Conservation (phyloP, 2,329 filamentous ascomycete species). For the Hypomyces perniciosus region DNA sequence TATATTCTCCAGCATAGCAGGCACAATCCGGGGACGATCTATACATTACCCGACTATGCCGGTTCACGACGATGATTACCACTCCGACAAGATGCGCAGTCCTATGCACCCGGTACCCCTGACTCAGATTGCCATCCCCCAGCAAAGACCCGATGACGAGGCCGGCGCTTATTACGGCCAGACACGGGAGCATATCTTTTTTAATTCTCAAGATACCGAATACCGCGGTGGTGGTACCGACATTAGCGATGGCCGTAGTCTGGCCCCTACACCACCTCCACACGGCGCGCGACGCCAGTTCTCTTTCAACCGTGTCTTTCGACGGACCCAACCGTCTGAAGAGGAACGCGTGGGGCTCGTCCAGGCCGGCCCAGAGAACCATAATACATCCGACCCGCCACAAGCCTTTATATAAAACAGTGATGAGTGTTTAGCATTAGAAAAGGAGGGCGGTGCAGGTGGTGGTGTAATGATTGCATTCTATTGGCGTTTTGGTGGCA, state of each 20-base stretch:
- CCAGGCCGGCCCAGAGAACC: constrained; percentile 22
- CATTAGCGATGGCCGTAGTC: constrained; percentile 21
- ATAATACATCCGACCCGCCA: not conserved
- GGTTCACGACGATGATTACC: constrained; percentile 25
- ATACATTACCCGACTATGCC: constrained; percentile 29
- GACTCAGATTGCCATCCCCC: constrained; percentile 52
- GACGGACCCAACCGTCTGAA: constrained; percentile 55
- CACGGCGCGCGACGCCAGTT: constrained; percentile 70
- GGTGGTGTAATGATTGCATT: not conserved
- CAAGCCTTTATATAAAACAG: not conserved
- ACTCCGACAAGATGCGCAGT: constrained; percentile 40
- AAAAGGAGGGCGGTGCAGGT: not conserved
- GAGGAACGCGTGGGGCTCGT: constrained; percentile 80
- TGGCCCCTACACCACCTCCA: constrained; percentile 56
- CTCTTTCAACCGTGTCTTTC: constrained; percentile 83
- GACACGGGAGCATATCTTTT: constrained; percentile 41
- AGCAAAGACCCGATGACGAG: constrained; percentile 40
- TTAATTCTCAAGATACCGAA: constrained; percentile 33
- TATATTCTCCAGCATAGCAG: constrained; percentile 51
- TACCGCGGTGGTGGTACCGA: constrained; percentile 42
- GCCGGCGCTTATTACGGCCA: constrained; percentile 34
- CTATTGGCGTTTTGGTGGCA: not conserved
- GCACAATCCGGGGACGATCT: constrained; percentile 40
- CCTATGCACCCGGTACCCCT: constrained; percentile 57
- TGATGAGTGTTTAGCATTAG: not conserved